Percentiles rank a stretch among this genome's conserved stretches.
Evolutionary conservation across 306 rosid species (phyloP).

Genomic region (Arachis hypogaea): DNA sequence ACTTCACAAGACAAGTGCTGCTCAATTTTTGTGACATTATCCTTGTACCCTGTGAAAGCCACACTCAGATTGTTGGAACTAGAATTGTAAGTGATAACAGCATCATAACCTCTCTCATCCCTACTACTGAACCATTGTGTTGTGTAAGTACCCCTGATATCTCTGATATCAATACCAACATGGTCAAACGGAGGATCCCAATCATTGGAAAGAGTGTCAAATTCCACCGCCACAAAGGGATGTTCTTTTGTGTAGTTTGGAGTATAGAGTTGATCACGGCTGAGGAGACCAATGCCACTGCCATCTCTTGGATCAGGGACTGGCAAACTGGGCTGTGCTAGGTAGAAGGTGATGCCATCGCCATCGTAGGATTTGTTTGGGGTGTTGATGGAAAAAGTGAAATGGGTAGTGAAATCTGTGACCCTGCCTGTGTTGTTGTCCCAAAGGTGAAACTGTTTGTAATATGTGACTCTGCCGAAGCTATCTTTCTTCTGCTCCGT

Average conservation of each 20-base stretch:
- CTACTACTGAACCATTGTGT: slow-evolving; percentile 14
- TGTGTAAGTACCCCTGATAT: slow-evolving; percentile 1
- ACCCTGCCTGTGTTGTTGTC: slow-evolving; percentile 19
- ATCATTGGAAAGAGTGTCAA: slow-evolving; percentile 39
- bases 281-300: slow-evolving; percentile 37
- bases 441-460: slow-evolving; percentile 42
- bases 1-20: slow-evolving; percentile 1
- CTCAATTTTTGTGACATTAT: not conserved
- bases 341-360: slow-evolving; percentile 57
- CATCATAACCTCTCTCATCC: slow-evolving; percentile 31
- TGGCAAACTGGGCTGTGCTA: slow-evolving; percentile 39
- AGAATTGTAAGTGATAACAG: slow-evolving; percentile 26
- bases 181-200: slow-evolving; percentile 43
- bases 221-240: slow-evolving; percentile 58
- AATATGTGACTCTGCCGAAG: slow-evolving; percentile 34
- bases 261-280: not conserved
- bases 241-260: not conserved
- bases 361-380: slow-evolving; percentile 6
- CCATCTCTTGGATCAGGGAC: slow-evolving; percentile 37
- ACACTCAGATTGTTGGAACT: slow-evolving; percentile 12
- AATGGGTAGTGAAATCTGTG: slow-evolving; percentile 44
- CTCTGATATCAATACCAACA: slow-evolving; percentile 28
- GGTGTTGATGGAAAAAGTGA: slow-evolving; percentile 51
- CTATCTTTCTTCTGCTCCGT: slow-evolving; percentile 30
- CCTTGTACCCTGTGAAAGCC: slow-evolving; percentile 28